Evolutionary conservation across 208 protist genomes (phyloP).

Genomic region (Leishmania martiniquensis): DNA sequence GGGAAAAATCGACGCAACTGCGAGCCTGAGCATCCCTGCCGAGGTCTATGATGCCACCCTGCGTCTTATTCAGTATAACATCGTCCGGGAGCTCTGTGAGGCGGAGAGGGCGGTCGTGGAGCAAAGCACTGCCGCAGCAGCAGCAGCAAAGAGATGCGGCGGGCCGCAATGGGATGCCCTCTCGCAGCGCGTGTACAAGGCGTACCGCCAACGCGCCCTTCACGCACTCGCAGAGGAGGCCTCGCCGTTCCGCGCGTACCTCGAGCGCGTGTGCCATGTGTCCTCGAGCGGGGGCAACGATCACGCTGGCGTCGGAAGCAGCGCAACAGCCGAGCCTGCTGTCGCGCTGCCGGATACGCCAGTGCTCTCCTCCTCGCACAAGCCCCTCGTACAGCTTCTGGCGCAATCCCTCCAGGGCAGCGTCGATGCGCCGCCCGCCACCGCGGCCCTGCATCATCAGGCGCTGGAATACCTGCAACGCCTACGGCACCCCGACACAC

Average conservation of each 20-base stretch:
- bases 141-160: neutral
- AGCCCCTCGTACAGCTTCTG: conserved; percentile 6
- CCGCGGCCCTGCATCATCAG: conserved; percentile 10
- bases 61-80: conserved; percentile 47
- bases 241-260: conserved; percentile 24
- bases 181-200: conserved; percentile 28
- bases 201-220: conserved; percentile 21
- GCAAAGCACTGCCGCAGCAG: neutral
- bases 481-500: conserved; percentile 43
- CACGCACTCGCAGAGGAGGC: conserved; percentile 9
- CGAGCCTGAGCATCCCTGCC: conserved; percentile 8
- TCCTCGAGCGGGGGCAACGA: neutral
- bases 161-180: conserved; percentile 15
- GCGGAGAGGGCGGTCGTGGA: neutral
- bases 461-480: conserved; percentile 25
- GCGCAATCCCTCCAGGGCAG: conserved; percentile 2
- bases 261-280: neutral
- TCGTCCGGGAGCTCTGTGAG: conserved; percentile 17
- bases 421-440: neutral
- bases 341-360: neutral
- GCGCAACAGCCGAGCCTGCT: neutral
- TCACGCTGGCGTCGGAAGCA: neutral
- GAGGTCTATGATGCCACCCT: conserved; percentile 68
- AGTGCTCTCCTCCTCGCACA: conserved; percentile 1
- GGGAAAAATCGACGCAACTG: neutral